Conservation (phyloP, 148 eudicot species). For the Oxyria digyna region DNA sequence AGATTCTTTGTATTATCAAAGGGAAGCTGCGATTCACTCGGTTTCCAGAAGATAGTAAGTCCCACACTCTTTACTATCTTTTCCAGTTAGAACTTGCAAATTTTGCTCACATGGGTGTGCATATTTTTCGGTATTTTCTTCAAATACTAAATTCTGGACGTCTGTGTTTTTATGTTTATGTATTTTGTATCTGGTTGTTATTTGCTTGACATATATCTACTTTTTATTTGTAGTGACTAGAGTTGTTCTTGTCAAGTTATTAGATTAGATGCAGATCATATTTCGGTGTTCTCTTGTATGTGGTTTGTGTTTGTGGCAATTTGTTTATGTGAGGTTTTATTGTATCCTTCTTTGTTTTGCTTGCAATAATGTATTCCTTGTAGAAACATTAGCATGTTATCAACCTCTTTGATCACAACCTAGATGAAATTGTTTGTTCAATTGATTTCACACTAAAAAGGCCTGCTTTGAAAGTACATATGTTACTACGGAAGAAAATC, state of each 20-base stretch:
- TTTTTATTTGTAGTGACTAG: not conserved
- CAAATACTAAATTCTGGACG: too few species aligned
- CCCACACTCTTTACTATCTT: not conserved
- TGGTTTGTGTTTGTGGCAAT: too few species aligned
- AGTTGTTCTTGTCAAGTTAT: not conserved
- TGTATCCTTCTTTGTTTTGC: not conserved
- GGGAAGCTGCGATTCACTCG: not conserved
- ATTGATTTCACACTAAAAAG: too few species aligned
- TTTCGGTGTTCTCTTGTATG: too few species aligned
- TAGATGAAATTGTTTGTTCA: too few species aligned
- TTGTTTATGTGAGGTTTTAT: not conserved
- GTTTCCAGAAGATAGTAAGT: constrained; percentile 3
- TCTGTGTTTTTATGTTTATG: not conserved
- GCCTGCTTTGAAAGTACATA: too few species aligned
- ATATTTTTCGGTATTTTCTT: too few species aligned
- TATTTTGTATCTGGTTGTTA: not conserved
- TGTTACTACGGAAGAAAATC: too few species aligned
- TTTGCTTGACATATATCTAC: too few species aligned
- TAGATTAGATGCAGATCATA: not conserved
- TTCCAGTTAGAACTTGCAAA: not conserved
- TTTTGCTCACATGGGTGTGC: not conserved
- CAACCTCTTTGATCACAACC: too few species aligned
- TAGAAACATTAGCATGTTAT: not conserved
- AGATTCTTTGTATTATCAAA: constrained; percentile 17
- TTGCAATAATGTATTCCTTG: too few species aligned